A percentile compares a stretch with the other conserved stretches of the same genome.
These are phyloP conservation scores for Penicillium daleae DNA, from an alignment of 495 filamentous ascomycete species.

Conservation along the genomic window DNA sequence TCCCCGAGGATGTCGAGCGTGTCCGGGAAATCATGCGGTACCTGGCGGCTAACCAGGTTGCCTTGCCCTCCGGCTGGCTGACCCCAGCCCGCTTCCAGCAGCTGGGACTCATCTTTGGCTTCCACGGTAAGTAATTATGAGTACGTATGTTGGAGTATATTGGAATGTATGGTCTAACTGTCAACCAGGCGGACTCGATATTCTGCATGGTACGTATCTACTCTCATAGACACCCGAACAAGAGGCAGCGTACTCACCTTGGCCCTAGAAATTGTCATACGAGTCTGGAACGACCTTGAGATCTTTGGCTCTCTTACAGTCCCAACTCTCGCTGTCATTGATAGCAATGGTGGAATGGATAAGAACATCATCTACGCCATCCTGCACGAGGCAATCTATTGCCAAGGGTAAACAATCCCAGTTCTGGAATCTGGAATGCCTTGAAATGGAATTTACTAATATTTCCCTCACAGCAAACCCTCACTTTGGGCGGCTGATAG, in stretches of 20 bases:
- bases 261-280: conserved; percentile 64
- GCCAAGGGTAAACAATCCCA: conserved; percentile 51
- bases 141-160: too few species aligned
- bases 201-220: conserved; percentile 57
- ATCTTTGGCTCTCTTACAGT: conserved; percentile 72
- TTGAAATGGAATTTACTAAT: conserved; percentile 17
- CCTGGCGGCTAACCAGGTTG: conserved; percentile 59
- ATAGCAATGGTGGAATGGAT: conserved; percentile 69
- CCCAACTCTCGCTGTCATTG: conserved; percentile 68
- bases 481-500: conserved; percentile 69
- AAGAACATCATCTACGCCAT: conserved; percentile 79
- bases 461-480: conserved; percentile 40
- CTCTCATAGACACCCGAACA: background rate
- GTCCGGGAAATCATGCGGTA: conserved; percentile 69
- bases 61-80: conserved; percentile 67
- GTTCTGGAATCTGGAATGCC: too few species aligned
- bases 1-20: conserved; percentile 74
- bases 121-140: conserved; percentile 64
- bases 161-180: conserved; percentile 16
- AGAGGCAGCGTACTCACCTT: conserved; percentile 1
- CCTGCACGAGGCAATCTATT: conserved; percentile 86
- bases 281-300: conserved; percentile 68
- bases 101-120: conserved; percentile 75
- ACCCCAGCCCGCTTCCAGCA: conserved; percentile 73
- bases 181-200: conserved; percentile 62